Evolutionary conservation across 257 asterid species (phyloP), one percentile per base, ranked within the genome.

Genomic region (Knoxia roxburghii): DNA sequence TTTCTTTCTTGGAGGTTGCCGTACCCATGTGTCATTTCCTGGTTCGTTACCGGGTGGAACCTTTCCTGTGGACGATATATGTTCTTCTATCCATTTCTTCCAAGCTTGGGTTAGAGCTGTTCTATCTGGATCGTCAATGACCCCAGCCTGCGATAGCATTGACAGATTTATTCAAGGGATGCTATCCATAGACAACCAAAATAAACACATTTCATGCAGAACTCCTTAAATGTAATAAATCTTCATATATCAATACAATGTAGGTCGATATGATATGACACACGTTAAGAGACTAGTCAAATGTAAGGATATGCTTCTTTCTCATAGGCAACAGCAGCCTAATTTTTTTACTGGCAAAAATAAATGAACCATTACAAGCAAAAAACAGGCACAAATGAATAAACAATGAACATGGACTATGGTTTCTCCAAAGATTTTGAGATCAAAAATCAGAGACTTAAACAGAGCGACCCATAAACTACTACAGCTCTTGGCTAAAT

Each of bases 21-120:
- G 86, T 41, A 82, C 83, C 99, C 97, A 93, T 8, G 93, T 84
- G 24, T 87, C 55, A 68, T 90, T 88, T 71, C 97, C 99, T 5
- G 96, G 71, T 78, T 86, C 95, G 35, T 93, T 93, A 20, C 97
- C 99, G 0, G 90, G 95, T 23, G 98, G 98, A 55, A 93, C 89
- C 73, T 90, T 93, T 49, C 97, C 97, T 0, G 86, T 77, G 33
- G 79, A 81, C 48, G 87, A 77, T 71, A 93, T 93, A 50, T 88
- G 95, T 77, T 90, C 99, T 86, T 90, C 97, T 87, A 90, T 72
- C 99, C 99, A 93, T 76, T 92, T 75, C 70, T 90, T 93, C 99
- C 97, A 90, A 43, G 88, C 94, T 73, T 83, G 84, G 18, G 96
- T 86, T 71, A 90, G 69, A 50, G 90, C 85, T 41, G 77, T 76